Evolutionary conservation across 2,329 filamentous ascomycete genomes (phyloP).

Genomic region (Ascosphaera apis): DNA sequence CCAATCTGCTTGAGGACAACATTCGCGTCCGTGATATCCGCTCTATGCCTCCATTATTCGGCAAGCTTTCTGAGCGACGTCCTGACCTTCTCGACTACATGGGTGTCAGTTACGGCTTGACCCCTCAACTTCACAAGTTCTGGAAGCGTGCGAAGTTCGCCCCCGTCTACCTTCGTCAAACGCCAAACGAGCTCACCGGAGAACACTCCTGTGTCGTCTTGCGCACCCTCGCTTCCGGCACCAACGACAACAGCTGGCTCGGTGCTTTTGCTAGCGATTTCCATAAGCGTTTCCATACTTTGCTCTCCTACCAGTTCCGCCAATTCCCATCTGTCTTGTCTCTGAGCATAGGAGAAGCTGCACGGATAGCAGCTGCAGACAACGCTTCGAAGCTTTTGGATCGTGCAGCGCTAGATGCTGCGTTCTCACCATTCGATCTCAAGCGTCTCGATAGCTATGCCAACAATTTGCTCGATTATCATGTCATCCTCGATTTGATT

Average conservation of each 20-base stretch:
- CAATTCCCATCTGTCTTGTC: constrained; percentile 56
- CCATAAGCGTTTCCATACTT: constrained; percentile 72
- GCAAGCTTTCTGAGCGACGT: constrained; percentile 61
- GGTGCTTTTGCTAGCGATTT: constrained; percentile 83
- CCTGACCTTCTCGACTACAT: constrained; percentile 71
- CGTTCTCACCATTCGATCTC: constrained; percentile 76
- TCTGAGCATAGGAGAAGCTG: constrained; percentile 70
- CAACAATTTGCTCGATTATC: constrained; percentile 93
- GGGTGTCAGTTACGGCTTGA: constrained; percentile 87
- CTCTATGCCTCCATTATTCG: constrained; percentile 81
- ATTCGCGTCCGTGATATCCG: constrained; percentile 75
- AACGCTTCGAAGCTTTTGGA: constrained; percentile 38
- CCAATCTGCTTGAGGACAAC: constrained; percentile 61
- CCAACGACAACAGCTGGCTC: constrained; percentile 58
- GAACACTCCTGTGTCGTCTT: constrained; percentile 98
- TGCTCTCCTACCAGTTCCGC: constrained; percentile 84
- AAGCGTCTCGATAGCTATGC: constrained; percentile 90
- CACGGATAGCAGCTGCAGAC: constrained; percentile 45
- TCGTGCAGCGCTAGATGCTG: constrained; percentile 52
- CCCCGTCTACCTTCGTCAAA: constrained; percentile 86
- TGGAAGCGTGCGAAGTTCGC: constrained; percentile 78
- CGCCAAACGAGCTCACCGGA: constrained; percentile 83
- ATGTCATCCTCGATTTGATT: constrained; percentile 83
- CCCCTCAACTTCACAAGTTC: constrained; percentile 71
- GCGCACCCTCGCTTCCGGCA: constrained; percentile 39